phyloP scores from a whole-genome alignment of 73 alveolate species.

The Diophrys sp. region DNA sequence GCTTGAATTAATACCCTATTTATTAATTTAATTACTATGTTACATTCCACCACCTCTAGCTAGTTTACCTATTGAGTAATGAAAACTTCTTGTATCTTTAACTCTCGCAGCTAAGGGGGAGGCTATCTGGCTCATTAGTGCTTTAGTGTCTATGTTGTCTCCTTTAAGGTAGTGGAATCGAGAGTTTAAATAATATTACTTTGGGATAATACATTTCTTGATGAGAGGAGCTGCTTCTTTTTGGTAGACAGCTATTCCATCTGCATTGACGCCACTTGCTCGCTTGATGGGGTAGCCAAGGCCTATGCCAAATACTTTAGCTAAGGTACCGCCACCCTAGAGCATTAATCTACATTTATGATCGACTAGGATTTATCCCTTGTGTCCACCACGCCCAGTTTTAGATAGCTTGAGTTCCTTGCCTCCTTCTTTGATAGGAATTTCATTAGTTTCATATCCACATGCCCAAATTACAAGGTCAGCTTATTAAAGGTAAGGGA shows the following conservation, averaged over 20 bases:
- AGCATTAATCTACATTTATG: not conserved
- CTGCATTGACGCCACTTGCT: not conserved
- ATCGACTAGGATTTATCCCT: not conserved
- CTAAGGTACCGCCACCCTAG: not conserved
- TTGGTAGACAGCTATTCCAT: not conserved
- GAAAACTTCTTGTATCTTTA: too few species aligned
- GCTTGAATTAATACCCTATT: too few species aligned
- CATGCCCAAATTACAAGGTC: conserved; percentile 13
- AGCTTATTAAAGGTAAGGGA: not conserved
- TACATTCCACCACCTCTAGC: too few species aligned
- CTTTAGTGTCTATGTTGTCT: too few species aligned
- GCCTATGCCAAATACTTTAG: conserved; percentile 10
- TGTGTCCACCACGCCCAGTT: not conserved
- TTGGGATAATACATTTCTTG: not conserved
- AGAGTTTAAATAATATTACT: not conserved
- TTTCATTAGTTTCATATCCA: conserved; percentile 2
- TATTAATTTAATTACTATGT: too few species aligned
- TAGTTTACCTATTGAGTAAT: too few species aligned
- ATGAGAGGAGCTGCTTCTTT: not conserved
- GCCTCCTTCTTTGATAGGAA: not conserved
- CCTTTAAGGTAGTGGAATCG: not conserved
- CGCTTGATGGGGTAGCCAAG: not conserved
- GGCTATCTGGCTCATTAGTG: too few species aligned
- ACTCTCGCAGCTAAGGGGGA: too few species aligned
- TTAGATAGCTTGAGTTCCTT: not conserved